Percentiles rank a stretch among this genome's conserved stretches.
Conservation (phyloP, 2,329 filamentous ascomycete genomes). For the Volutella citrinella region DNA sequence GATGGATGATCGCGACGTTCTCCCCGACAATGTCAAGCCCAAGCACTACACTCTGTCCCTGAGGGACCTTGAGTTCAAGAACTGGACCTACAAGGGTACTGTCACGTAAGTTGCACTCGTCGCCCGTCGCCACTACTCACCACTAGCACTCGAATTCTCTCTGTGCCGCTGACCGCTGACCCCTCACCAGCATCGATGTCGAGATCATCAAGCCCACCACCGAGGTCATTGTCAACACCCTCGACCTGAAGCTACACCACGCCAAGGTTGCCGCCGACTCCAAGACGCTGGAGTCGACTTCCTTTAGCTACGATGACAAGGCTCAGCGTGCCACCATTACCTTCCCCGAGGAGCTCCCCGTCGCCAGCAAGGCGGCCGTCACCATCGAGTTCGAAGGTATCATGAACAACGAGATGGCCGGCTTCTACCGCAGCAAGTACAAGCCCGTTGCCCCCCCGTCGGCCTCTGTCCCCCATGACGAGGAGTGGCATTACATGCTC, state of each 20-base stretch:
- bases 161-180: constrained; percentile 15
- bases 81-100: constrained; percentile 76
- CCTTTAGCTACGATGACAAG: constrained; percentile 77
- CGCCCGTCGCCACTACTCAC: no score
- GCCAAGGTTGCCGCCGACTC: constrained; percentile 59
- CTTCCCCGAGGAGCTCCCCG: constrained; percentile 70
- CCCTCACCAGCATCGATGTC: constrained; percentile 61
- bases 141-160: no score
- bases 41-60: constrained; percentile 83
- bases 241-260: constrained; percentile 74
- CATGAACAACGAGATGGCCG: constrained; percentile 88
- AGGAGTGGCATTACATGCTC: constrained; percentile 70
- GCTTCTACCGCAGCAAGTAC: constrained; percentile 93
- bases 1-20: constrained; percentile 61
- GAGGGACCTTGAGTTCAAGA: constrained; percentile 72
- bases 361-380: constrained; percentile 63
- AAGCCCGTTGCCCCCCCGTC: constrained; percentile 72
- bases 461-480: constrained; percentile 73
- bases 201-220: constrained; percentile 69
- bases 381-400: constrained; percentile 73
- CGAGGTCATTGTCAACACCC: constrained; percentile 78
- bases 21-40: constrained; percentile 69
- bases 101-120: constrained; percentile 50
- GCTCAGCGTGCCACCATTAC: constrained; percentile 78
- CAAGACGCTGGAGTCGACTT: constrained; percentile 57